Percentiles rank a stretch among this genome's conserved stretches.
Conservation (phyloP, 352 stramenopile species). For the Albugo candida region DNA sequence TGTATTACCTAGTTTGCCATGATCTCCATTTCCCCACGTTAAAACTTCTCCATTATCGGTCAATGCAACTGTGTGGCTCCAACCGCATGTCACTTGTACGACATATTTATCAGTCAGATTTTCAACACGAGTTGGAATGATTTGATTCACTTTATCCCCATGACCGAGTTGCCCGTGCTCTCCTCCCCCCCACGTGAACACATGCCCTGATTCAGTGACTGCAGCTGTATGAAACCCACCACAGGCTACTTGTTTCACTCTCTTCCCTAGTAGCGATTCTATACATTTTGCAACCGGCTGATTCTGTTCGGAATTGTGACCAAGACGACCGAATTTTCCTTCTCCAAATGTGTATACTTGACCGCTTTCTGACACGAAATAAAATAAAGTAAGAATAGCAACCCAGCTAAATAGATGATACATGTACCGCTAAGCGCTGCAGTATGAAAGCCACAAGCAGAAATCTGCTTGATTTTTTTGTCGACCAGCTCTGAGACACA, state of each 20-base stretch:
- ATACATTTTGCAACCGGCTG: constrained; percentile 56
- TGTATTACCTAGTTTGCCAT: constrained; percentile 66
- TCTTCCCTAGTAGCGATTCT: constrained; percentile 41
- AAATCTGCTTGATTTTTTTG: constrained; percentile 79
- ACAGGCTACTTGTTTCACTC: constrained; percentile 74
- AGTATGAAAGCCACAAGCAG: constrained; percentile 74
- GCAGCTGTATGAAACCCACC: constrained; percentile 77
- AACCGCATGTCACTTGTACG: constrained; percentile 90
- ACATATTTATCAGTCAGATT: constrained; percentile 77
- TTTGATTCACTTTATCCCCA: constrained; percentile 92
- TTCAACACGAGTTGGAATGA: constrained; percentile 82
- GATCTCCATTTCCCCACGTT: constrained; percentile 86
- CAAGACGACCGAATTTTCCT: constrained; percentile 79
- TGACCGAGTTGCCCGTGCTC: constrained; percentile 93
- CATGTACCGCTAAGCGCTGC: constrained; percentile 37
- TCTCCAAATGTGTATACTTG: constrained; percentile 89
- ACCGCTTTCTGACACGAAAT: constrained; percentile 28
- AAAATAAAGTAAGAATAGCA: constrained; percentile 1
- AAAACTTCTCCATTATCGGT: constrained; percentile 84
- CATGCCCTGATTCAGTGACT: constrained; percentile 65
- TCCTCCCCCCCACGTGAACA: constrained; percentile 78
- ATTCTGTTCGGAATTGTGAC: constrained; percentile 70
- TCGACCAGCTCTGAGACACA: constrained; percentile 75
- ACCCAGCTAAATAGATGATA: neutral
- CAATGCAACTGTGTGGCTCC: constrained; percentile 90